Evolutionary conservation across 2,329 filamentous ascomycete genomes (phyloP).

Genomic region (Epichloe glyceriae): DNA sequence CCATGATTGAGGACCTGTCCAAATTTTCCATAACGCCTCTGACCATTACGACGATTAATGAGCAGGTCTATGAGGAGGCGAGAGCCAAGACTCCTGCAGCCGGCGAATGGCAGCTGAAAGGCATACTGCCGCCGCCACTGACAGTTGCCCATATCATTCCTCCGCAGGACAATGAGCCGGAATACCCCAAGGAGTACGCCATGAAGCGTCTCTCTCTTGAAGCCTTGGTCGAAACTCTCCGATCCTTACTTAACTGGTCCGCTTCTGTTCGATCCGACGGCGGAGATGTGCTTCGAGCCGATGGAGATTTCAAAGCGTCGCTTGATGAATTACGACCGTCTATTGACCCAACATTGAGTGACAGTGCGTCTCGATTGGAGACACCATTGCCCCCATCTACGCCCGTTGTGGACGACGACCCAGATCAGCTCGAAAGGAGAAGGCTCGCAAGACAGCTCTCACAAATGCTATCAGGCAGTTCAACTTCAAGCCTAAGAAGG

Average conservation of each 20-base stretch:
- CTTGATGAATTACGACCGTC: slow-evolving; percentile 40
- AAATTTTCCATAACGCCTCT: slow-evolving; percentile 73
- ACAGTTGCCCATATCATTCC: slow-evolving; percentile 63
- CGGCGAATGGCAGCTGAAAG: slow-evolving; percentile 74
- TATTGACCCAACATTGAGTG: slow-evolving; percentile 55
- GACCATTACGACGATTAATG: slow-evolving; percentile 59
- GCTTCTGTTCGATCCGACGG: slow-evolving; percentile 47
- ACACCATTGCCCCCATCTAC: slow-evolving; percentile 49
- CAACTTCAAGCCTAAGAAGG: slow-evolving; percentile 95
- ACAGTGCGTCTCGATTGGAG: slow-evolving; percentile 49
- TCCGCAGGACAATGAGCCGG: slow-evolving; percentile 46
- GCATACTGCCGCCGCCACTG: slow-evolving; percentile 75
- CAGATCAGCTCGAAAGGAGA: slow-evolving; percentile 89
- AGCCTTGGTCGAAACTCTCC: slow-evolving; percentile 73
- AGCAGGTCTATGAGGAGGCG: slow-evolving; percentile 77
- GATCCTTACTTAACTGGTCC: slow-evolving; percentile 89
- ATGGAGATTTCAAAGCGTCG: slow-evolving; percentile 25
- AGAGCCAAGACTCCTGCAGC: slow-evolving; percentile 46
- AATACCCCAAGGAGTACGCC: slow-evolving; percentile 77
- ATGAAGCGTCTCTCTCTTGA: slow-evolving; percentile 85
- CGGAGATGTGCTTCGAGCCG: slow-evolving; percentile 14
- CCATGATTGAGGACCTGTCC: slow-evolving; percentile 84
- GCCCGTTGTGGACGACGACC: slow-evolving; percentile 71
- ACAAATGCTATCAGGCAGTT: slow-evolving; percentile 82
- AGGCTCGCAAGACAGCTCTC: slow-evolving; percentile 84